Base-by-base conservation (phyloP, 371 early-diverging fungal genomes). In the Actinomortierella ambigua region DNA sequence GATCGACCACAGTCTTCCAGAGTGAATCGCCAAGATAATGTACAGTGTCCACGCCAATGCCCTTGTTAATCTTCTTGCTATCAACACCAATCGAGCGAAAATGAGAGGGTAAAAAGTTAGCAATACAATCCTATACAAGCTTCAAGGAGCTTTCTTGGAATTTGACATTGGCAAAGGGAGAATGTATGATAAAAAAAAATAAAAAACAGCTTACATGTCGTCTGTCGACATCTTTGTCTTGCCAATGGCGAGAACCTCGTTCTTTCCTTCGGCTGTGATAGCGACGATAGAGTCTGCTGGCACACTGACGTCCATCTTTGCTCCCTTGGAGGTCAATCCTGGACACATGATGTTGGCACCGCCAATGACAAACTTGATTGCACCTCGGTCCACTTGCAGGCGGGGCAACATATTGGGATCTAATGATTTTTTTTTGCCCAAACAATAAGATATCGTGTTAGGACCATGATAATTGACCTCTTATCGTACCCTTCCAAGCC, bases 301-400 rank as follows among this genome's bases (percentile, higher is more conserved):
- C 28, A 96, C 78, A 50, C 85, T 84, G 26, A 77, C 83, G 42
- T 92, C 90, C 85, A 98, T 85, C 53, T 86, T 77, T 6, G 95
- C 98, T 4, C 97, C 98, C 34, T 89, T 88, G 17, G 94, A 95
- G 23, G 98, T 98, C 73, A 98, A 81, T 39, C 99, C 98, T 13
- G 98, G 98, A 68, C 98, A 98, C 99, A 98, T 98, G 67, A 98
- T 96, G 70, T 96, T 92, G 51, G 98, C 98, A 4, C 97, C 98
- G 3, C 92, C 90, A 48, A 98, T 86, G 11, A 98, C 91, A 78
- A 96, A 97, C 83, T 98, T 98, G 73, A 98, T 98, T 26, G 99
- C 99, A 7, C 98, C 99, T 18, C 92, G 89, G 75, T 98, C 99
- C 23, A 98, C 97, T 69, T 96, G 96, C 53, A 98, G 78, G 39